These are phyloP conservation scores for Phytophthora podocarpi DNA, from an alignment of 352 stramenopile species.

Conservation along the genomic window DNA sequence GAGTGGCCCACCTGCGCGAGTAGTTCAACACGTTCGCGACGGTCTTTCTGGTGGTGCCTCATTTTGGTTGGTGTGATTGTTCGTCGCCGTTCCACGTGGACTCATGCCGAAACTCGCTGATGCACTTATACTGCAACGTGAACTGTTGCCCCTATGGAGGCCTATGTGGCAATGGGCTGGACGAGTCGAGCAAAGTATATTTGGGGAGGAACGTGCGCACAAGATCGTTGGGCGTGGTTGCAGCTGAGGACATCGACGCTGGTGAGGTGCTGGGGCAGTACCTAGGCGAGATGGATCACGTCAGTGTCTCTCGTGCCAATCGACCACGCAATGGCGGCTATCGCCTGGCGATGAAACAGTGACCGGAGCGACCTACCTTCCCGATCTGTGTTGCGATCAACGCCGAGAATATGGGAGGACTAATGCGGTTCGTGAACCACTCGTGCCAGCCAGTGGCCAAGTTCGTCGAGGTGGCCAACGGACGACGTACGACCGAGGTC, in stretches of 20 bases:
- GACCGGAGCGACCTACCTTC: not conserved
- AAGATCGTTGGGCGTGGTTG: not conserved
- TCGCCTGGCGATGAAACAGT: no score
- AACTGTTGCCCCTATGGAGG: conserved; percentile 10
- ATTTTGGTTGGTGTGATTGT: conserved; percentile 7
- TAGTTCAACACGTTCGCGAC: conserved; percentile 1
- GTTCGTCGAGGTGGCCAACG: conserved; percentile 10
- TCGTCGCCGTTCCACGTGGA: not conserved
- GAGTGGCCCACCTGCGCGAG: not conserved
- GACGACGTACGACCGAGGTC: conserved; percentile 8
- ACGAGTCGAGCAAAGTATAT: not conserved
- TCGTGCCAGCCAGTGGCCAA: not conserved
- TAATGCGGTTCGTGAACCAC: conserved; percentile 12
- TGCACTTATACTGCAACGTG: conserved; percentile 8
- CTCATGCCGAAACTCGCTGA: not conserved
- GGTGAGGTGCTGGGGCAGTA: conserved; percentile 7
- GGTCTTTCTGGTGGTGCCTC: not conserved
- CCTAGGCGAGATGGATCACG: conserved; percentile 6
- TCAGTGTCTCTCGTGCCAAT: no score
- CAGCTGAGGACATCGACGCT: not conserved
- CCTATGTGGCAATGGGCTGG: conserved; percentile 9
- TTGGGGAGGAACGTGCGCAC: not conserved
- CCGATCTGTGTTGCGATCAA: conserved; percentile 8
- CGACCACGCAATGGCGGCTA: no score
- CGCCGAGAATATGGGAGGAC: not conserved